Base-by-base conservation (phyloP, 164 flowering plant species). In the Stephania japonica region DNA sequence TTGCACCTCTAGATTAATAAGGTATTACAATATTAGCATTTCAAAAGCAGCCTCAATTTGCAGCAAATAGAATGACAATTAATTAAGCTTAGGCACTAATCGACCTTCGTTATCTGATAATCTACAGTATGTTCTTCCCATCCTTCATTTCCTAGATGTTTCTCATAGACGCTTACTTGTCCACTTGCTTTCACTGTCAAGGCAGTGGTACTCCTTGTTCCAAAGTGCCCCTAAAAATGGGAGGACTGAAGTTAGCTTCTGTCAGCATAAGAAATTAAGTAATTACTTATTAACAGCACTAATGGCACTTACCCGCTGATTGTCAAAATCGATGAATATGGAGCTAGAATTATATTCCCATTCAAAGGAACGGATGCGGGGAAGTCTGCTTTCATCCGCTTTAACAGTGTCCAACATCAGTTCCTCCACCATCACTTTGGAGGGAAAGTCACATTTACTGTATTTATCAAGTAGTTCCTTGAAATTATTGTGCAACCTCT, bases 141-240 rank as follows among this genome's bases (percentile, higher is more conserved):
- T 5, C 32, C 42, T 26, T 73, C 82, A 14, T 85, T 77, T 50
- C 87, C 91, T 41, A 90, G 83, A 77, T 89, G 90, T 67, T 50
- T 85, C 80, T 91, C 97, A 75, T 87, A 85, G 50, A 90, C 83
- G 75, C 81, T 87, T 42, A 85, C 85, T 78, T 86, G 82, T 13
- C 88, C 89, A 43, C 41, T 70, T 24, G 75, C 66, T 76, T 43
- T 79, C 18, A 84, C 78, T n/a, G 85, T 78, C 68, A 91, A 53
- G 42, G 83, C 89, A 61, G 84, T 83, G 7, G 81, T 85, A 85
- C 97, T 91, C 76, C 92, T 82, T 16, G 95, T 90, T 26, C 91
- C 92, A 71, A 83, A 88, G 43, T 70, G 72, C 12, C 91, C 94
- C 92, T 90, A 79, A 53, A 67, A 50, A 67, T 11, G 72, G 44